phyloP scores from a whole-genome alignment of 2,329 filamentous ascomycete genomes.

The Fusarium sp. region DNA sequence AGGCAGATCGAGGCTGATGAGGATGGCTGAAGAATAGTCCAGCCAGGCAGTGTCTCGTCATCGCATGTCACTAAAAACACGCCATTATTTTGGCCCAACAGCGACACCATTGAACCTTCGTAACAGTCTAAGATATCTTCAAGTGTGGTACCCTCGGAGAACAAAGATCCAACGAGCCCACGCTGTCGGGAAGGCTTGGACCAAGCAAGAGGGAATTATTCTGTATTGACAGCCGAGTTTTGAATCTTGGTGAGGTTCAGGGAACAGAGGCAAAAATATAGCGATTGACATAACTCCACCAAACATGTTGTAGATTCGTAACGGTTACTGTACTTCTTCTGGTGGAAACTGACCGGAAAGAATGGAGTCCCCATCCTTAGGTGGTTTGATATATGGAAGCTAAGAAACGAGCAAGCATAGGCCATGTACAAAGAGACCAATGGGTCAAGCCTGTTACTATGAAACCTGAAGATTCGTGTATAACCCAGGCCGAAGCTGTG shows the following conservation, averaged over 20 bases:
- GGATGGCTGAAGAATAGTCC: conserved; percentile 13
- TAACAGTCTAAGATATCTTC: conserved; percentile 2
- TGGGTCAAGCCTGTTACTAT: conserved; percentile 24
- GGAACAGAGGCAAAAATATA: conserved; percentile 20
- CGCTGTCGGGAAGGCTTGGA: conserved; percentile 19
- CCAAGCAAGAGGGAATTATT: not conserved
- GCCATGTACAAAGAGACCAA: conserved; percentile 29
- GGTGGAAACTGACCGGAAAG: not conserved
- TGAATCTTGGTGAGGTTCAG: not conserved
- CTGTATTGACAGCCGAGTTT: conserved; percentile 6
- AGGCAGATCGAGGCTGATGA: conserved; percentile 30
- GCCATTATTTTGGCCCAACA: not conserved
- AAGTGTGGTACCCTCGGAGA: conserved; percentile 17
- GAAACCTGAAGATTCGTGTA: conserved; percentile 35
- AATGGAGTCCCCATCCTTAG: conserved; percentile 7
- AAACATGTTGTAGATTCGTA: conserved; percentile 10
- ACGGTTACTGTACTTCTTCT: conserved; percentile 13
- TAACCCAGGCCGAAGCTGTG: conserved; percentile 9
- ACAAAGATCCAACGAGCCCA: not conserved
- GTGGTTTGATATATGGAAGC: conserved; percentile 17
- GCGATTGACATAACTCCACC: conserved; percentile 33
- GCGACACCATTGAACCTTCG: not conserved
- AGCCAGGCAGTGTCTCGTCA: conserved; percentile 22
- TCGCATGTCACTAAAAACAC: conserved; percentile 37
- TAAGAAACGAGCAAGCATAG: not conserved